Percentiles rank a stretch among this genome's conserved stretches.
Evolutionary conservation across 1,284 basidiomycete species (phyloP).

Genomic region (Pholiota adiposa): DNA sequence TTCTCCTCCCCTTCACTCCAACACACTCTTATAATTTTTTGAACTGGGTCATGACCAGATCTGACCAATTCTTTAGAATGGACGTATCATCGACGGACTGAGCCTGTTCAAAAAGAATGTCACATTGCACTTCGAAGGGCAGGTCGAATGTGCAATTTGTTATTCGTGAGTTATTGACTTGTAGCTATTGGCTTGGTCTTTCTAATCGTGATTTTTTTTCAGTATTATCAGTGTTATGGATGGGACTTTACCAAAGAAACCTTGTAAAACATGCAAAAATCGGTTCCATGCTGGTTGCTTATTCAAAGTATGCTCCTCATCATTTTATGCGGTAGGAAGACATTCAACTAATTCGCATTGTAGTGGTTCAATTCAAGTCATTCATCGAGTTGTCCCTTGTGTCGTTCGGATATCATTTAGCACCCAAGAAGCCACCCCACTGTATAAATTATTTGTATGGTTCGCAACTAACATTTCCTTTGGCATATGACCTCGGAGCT

Average conservation of each 20-base stretch:
- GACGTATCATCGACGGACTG: conserved; percentile 91
- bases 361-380: conserved; percentile 94
- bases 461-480: too few relatives aligned
- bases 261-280: conserved; percentile 96
- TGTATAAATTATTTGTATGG: too few relatives aligned
- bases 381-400: conserved; percentile 90
- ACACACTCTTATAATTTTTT: neutral
- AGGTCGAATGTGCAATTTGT: conserved; percentile 93
- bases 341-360: conserved; percentile 14
- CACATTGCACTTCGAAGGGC: conserved; percentile 88
- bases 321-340: neutral
- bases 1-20: neutral
- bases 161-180: conserved; percentile 72
- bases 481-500: too few relatives aligned
- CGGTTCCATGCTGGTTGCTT: conserved; percentile 93
- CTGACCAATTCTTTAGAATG: conserved; percentile 61
- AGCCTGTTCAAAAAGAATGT: conserved; percentile 96
- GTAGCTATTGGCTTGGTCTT: conserved; percentile 1
- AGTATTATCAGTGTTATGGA: conserved; percentile 95
- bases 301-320: conserved; percentile 69
- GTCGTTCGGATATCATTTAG: conserved; percentile 79
- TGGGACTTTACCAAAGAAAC: conserved; percentile 86
- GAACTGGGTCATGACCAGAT: neutral
- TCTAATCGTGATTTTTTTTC: conserved; percentile 8
- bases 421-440: too few relatives aligned